A percentile compares a stretch with the other conserved stretches of the same genome.
These are phyloP conservation scores for Monosporascus sp. DNA, from an alignment of 2,329 filamentous ascomycete genomes.

Conservation along the genomic window DNA sequence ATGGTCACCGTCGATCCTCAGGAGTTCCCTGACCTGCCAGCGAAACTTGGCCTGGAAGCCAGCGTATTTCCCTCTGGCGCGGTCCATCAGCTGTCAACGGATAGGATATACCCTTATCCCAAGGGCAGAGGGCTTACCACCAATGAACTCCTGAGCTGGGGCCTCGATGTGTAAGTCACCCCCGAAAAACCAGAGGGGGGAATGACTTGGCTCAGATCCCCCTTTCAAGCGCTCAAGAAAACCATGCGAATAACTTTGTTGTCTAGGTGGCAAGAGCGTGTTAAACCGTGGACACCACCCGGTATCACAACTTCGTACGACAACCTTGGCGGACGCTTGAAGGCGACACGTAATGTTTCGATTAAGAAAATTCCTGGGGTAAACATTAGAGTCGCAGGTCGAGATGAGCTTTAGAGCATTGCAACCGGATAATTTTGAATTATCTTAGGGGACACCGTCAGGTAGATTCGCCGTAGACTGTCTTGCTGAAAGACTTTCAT, in stretches of 20 bases:
- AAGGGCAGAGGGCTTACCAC: conserved; percentile 22
- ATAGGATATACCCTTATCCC: conserved; percentile 32
- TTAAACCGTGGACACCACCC: conserved; percentile 29
- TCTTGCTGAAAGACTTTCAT: no score
- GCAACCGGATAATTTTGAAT: no score
- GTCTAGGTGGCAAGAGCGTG: conserved; percentile 25
- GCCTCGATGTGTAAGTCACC: conserved; percentile 24
- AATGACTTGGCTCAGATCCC: neutral
- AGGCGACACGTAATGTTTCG: conserved; percentile 17
- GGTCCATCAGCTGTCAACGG: conserved; percentile 30
- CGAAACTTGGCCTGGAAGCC: conserved; percentile 25
- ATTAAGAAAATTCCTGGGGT: conserved; percentile 20
- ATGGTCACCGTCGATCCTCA: conserved; percentile 30
- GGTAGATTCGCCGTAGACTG: no score
- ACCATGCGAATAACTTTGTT: neutral
- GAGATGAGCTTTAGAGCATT: conserved; percentile 18
- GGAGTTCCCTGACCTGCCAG: conserved; percentile 30
- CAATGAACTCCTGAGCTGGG: conserved; percentile 28
- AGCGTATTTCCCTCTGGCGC: conserved; percentile 26
- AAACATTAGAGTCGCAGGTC: conserved; percentile 20
- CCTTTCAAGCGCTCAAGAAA: neutral
- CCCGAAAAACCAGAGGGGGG: neutral
- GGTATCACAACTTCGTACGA: conserved; percentile 20
- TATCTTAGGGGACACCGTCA: no score
- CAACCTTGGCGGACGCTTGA: conserved; percentile 17